Percentiles rank a stretch among this genome's conserved stretches.
Conservation (phyloP, 1,284 basidiomycete genomes). For the Stygiomarasmius scandens region DNA sequence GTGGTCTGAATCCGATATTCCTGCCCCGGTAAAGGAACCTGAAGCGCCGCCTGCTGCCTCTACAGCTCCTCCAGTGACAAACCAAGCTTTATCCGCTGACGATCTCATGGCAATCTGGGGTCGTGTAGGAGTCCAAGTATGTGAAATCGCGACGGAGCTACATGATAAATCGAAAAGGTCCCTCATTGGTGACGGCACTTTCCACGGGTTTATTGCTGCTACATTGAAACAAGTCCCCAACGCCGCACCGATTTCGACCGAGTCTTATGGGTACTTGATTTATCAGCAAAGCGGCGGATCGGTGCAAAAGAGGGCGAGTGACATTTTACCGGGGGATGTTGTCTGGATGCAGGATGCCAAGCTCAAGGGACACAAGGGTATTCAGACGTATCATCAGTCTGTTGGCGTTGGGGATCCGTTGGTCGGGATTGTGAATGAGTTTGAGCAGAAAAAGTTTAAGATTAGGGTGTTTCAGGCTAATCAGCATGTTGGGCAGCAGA, state of each 20-base stretch:
- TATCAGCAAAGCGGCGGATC: slow-evolving; percentile 71
- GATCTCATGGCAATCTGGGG: slow-evolving; percentile 74
- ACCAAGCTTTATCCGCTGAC: slow-evolving; percentile 49
- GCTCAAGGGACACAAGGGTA: slow-evolving; percentile 86
- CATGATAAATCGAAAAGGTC: slow-evolving; percentile 75
- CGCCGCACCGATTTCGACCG: slow-evolving; percentile 39
- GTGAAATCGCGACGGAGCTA: slow-evolving; percentile 67
- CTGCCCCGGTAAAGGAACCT: slow-evolving; percentile 13
- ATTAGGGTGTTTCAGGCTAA: slow-evolving; percentile 81
- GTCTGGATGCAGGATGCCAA: slow-evolving; percentile 76
- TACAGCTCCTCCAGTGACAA: slow-evolving; percentile 20
- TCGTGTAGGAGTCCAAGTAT: slow-evolving; percentile 74
- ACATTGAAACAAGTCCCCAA: slow-evolving; percentile 65
- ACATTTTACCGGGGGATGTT: slow-evolving; percentile 87
- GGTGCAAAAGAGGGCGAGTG: slow-evolving; percentile 74
- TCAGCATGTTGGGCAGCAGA: slow-evolving; percentile 77
- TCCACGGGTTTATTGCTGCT: slow-evolving; percentile 73
- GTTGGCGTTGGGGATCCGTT: slow-evolving; percentile 66
- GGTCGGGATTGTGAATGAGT: slow-evolving; percentile 79
- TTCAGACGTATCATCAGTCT: slow-evolving; percentile 71
- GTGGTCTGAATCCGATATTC: slow-evolving; percentile 40
- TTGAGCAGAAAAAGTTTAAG: slow-evolving; percentile 86
- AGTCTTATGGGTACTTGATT: slow-evolving; percentile 71
- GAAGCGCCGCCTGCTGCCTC: slow-evolving; percentile 20
- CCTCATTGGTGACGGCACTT: slow-evolving; percentile 83